These are phyloP conservation scores for Periconia sp. DNA, from an alignment of 2,329 filamentous ascomycete species.

Conservation along the genomic window DNA sequence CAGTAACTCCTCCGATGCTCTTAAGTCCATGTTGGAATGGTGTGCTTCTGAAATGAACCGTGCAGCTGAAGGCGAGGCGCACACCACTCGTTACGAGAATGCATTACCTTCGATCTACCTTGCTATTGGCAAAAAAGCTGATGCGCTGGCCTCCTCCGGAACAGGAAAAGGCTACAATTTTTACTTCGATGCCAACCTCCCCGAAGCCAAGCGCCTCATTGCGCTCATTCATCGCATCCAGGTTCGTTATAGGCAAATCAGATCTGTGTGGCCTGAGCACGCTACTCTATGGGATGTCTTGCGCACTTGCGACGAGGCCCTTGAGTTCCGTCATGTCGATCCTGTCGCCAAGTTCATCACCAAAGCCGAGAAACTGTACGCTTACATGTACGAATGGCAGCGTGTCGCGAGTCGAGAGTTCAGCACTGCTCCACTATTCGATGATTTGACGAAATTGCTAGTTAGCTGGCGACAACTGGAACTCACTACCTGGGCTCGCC, in stretches of 20 bases:
- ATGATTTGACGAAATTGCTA: constrained; percentile 76
- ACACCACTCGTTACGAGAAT: constrained; percentile 41
- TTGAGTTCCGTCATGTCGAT: constrained; percentile 75
- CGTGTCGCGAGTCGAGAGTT: constrained; percentile 82
- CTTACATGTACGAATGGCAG: constrained; percentile 90
- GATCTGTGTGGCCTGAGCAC: constrained; percentile 67
- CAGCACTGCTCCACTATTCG: constrained; percentile 69
- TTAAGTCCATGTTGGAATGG: constrained; percentile 36
- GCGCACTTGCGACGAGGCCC: constrained; percentile 70
- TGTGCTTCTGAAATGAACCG: constrained; percentile 30
- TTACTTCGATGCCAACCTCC: constrained; percentile 78
- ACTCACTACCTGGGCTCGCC: constrained; percentile 83
- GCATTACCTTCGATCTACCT: constrained; percentile 70
- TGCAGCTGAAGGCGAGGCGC: constrained; percentile 24
- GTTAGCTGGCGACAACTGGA: constrained; percentile 90
- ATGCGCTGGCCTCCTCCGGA: constrained; percentile 39
- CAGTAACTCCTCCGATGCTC: constrained; percentile 18
- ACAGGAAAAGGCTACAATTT: constrained; percentile 69
- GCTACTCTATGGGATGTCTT: constrained; percentile 81
- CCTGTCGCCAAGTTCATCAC: constrained; percentile 85
- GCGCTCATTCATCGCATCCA: constrained; percentile 69
- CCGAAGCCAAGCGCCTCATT: constrained; percentile 74
- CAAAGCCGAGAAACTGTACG: constrained; percentile 84
- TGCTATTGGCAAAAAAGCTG: constrained; percentile 63
- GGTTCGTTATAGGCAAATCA: constrained; percentile 70